Base-by-base conservation (phyloP, 2,329 filamentous ascomycete genomes). In the Rhexocercosporidium sp. region DNA sequence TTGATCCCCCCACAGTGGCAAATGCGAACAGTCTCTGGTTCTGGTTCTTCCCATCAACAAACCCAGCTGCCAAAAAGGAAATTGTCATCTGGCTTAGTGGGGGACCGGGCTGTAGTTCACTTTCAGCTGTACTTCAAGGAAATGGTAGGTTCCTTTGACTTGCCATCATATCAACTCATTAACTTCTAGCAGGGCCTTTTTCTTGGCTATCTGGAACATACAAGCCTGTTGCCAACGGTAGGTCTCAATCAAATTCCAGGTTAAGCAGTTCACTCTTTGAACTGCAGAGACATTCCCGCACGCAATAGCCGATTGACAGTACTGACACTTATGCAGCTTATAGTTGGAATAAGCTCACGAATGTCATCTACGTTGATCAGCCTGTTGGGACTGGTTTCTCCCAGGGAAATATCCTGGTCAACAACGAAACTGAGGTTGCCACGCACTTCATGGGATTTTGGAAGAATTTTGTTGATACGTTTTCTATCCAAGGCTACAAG, bases 101-200 rank as follows among this genome's bases (percentile, higher is more conserved):
- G 73, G 95, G 95, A 74, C 94, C 96, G 37, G 96, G 96, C 75
- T 98, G 95, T 85, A 97, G 94, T 29, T 97, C 94, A 59, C 84
- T 98, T 75, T 97, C 94, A 72, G 96, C 96, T 71, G 88, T 98
- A 66, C 97, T 99, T 87, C 91, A 74, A 65, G 73, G 75, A 65
- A 73, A 75, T 51, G 74, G 75, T 64, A 47, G 14, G 34, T 31
- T 27, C 25, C 14, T n/a, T 12, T 16, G n/a, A 8, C 18, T 31
- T 7, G 3, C 34, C 14, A 57, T 11, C 3, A 22, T 1, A 57
- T 3, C 9, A 14, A 20, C 16, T 12, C 14, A 18, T 34, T 67
- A 9, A 62, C 27, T 18, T 53, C 14, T 31, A 9, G 27, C 12
- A 70, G 68, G 68, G 5, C 74, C 74, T 18, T 73, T 75, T 37